Conservation (phyloP, 78 protist genomes). For the Acrasis kona region DNA sequence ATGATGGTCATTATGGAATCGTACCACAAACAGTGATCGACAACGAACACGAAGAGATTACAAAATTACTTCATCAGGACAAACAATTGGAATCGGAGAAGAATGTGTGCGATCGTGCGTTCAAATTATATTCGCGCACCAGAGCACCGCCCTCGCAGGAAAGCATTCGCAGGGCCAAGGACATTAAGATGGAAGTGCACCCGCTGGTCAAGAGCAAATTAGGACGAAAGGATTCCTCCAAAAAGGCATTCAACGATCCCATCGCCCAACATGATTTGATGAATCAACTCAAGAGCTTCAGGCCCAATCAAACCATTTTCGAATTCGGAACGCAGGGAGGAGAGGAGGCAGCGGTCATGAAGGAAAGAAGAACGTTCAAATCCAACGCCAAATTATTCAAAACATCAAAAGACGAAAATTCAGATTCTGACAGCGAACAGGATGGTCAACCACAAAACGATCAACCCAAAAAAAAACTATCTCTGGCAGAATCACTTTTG, state of each 20-base stretch:
- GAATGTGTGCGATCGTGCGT: conserved; percentile 37
- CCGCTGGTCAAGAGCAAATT: neutral
- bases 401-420: neutral
- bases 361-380: neutral
- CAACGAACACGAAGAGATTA: neutral
- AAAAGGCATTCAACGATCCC: neutral
- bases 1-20: conserved; percentile 15
- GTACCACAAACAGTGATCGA: conserved; percentile 10
- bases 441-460: neutral
- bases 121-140: conserved; percentile 50
- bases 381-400: neutral
- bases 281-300: neutral
- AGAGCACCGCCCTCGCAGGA: conserved; percentile 58
- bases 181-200: neutral
- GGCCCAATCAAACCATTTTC: neutral
- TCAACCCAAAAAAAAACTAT: neutral
- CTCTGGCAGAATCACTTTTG: conserved; percentile 1
- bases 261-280: neutral
- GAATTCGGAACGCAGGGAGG: neutral
- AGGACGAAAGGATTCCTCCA: neutral
- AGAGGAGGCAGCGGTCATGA: neutral
- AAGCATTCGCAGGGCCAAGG: neutral
- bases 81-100: neutral
- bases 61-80: neutral
- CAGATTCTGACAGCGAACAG: neutral